Evolutionary conservation across 2,329 filamentous ascomycete genomes (phyloP).

Genomic region (Phyllosticta citriasiana): DNA sequence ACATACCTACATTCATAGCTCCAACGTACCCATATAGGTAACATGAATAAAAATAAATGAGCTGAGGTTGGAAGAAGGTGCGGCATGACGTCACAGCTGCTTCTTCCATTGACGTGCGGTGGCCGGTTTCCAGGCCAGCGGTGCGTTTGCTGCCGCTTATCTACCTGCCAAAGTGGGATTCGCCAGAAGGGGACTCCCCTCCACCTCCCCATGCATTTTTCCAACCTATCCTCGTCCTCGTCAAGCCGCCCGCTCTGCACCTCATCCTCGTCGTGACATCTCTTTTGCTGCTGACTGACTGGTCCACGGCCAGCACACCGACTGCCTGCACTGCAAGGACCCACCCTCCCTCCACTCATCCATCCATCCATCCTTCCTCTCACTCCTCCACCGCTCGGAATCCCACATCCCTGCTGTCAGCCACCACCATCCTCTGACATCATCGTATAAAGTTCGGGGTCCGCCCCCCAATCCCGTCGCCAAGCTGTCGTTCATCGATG

Average conservation of each 20-base stretch:
- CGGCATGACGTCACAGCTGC: not conserved
- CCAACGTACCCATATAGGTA: not conserved
- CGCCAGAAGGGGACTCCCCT: not conserved
- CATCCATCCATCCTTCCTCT: not conserved
- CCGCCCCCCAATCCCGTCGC: not conserved
- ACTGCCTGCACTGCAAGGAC: not conserved
- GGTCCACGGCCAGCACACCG: not conserved
- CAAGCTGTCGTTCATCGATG: conserved; percentile 2
- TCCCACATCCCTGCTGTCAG: not conserved
- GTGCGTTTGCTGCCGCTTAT: not conserved
- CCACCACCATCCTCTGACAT: not conserved
- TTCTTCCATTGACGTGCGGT: not conserved
- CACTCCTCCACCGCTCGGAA: not conserved
- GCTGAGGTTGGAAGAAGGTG: not conserved
- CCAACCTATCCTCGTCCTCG: not conserved
- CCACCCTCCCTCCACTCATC: not conserved
- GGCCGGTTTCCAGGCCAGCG: not conserved
- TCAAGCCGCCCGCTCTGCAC: not conserved
- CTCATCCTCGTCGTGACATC: not conserved
- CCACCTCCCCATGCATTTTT: not conserved
- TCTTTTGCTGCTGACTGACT: not conserved
- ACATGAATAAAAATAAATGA: not conserved
- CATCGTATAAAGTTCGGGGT: conserved; percentile 6
- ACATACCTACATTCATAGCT: too few relatives aligned
- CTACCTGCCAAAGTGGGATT: not conserved